Evolutionary conservation across 2,329 filamentous ascomycete genomes (phyloP).

Genomic region (Fusarium citri): DNA sequence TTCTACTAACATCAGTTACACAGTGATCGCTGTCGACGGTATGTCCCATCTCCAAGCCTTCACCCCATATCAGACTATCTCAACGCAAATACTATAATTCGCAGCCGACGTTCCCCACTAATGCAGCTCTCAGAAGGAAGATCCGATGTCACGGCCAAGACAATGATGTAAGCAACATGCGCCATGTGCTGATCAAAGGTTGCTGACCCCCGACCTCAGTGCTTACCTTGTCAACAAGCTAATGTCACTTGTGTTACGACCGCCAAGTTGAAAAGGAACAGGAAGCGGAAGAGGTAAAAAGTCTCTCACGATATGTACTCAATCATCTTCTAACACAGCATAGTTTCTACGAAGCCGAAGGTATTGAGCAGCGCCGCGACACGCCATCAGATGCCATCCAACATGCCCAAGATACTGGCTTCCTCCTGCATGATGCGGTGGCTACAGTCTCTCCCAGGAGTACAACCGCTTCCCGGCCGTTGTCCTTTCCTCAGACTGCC

Average conservation of each 20-base stretch:
- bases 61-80: neutral
- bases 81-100: neutral
- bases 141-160: slow-evolving; percentile 25
- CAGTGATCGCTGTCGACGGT: slow-evolving; percentile 34
- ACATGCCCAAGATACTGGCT: neutral
- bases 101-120: neutral
- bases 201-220: neutral
- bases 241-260: slow-evolving; percentile 15
- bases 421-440: no score
- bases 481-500: neutral
- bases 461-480: neutral
- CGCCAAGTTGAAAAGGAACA: slow-evolving; percentile 21
- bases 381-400: neutral
- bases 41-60: neutral
- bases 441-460: neutral
- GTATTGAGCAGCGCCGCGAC: slow-evolving; percentile 6
- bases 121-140: slow-evolving; percentile 9
- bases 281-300: slow-evolving; percentile 15
- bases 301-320: rapidly evolving
- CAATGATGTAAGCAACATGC: neutral
- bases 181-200: neutral
- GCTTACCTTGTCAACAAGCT: slow-evolving; percentile 7
- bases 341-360: slow-evolving; percentile 25
- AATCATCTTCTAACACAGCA: neutral
- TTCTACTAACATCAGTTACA: neutral